Base-by-base conservation (phyloP, 1,284 basidiomycete genomes). In the Sanghuangporus sanghuang region DNA sequence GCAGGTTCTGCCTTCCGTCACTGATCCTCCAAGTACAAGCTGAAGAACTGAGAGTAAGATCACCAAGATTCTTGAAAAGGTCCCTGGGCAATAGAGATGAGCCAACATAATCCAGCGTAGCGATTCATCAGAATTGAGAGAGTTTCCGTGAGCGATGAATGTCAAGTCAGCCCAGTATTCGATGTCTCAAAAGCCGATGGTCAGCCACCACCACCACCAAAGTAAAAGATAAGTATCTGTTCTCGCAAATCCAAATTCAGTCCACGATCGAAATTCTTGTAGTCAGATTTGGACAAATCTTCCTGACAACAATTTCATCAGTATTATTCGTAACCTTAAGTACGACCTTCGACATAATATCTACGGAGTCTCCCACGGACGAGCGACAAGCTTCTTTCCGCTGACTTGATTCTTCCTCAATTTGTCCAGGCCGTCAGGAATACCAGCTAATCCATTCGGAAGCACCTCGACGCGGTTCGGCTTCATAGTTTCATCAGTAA, bases 301-400 rank as follows among this genome's bases (percentile, higher is more conserved):
- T 27, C 27, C 27, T 27, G 3, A 27, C 2, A 27, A 27, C 27
- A 27, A 27, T 27, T 2, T 27, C 27, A 27, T 27, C 27, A 3
- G 27, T 27, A 27, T 27, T 27, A 1, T 3, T 27, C 27, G 27
- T 2, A 27, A 27, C 27, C 27, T 27, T 27, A 27, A 27, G 27
- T 3, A 27, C 27, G 3, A 27, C 27, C 27, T 27, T 27, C 3
- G 27, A 27, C 3, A 27, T 27, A n/a, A n/a, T 18, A 38, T 65
- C 66, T 62, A 76, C 35, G 49, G 63, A 12, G 76, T 81, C 65
- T 85, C 81, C 57, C 78, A 76, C 2, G 82, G 83, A 54, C 71
- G 77, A 3, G 68, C 79, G 12, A 86, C 73, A 11, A 86, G 71
- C 68, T 86, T 85, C 23, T 71, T 69, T 2, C 77, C 81, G 32